Percentiles rank a stretch among this genome's conserved stretches.
Evolutionary conservation across 176 grass and related monocot species (phyloP).

Genomic region (Musa beccarii): DNA sequence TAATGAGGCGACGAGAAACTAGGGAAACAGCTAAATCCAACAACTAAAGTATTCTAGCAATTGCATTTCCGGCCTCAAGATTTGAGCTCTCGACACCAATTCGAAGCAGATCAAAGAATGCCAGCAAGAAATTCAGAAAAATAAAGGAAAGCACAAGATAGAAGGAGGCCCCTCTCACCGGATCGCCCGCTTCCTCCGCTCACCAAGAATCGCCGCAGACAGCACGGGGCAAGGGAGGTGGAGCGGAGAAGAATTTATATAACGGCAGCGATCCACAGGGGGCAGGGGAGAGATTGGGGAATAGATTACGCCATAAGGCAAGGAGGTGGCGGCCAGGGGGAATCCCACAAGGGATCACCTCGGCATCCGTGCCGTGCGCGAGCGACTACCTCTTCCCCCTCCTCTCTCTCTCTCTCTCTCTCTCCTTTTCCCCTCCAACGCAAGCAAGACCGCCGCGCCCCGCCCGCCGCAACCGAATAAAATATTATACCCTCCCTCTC

Average conservation of each 20-base stretch:
- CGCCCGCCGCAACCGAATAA: neutral
- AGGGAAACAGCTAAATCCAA: neutral
- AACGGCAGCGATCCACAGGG: neutral
- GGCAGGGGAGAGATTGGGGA: neutral
- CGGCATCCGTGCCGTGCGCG: constrained; percentile 20
- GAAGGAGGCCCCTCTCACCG: neutral
- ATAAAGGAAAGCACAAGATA: neutral
- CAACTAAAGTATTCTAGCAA: neutral
- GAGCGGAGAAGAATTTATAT: neutral
- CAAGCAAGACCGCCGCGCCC: constrained; percentile 10
- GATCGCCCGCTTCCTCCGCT: neutral
- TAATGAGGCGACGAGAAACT: neutral
- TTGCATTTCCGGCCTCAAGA: neutral
- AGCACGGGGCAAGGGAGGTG: neutral
- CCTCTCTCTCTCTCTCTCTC: neutral
- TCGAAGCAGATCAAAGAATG: neutral
- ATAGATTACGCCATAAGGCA: constrained; percentile 24
- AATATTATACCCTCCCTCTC: neutral
- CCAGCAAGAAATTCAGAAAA: neutral
- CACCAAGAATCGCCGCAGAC: neutral
- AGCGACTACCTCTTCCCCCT: constrained; percentile 4
- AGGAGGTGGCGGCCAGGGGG: constrained; percentile 1
- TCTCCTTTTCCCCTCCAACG: constrained; percentile 18
- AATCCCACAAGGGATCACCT: constrained; percentile 13
- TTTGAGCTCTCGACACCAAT: neutral